Evolutionary conservation across 352 stramenopile genomes (phyloP).

Genomic region (Phytophthora boehmeriae): DNA sequence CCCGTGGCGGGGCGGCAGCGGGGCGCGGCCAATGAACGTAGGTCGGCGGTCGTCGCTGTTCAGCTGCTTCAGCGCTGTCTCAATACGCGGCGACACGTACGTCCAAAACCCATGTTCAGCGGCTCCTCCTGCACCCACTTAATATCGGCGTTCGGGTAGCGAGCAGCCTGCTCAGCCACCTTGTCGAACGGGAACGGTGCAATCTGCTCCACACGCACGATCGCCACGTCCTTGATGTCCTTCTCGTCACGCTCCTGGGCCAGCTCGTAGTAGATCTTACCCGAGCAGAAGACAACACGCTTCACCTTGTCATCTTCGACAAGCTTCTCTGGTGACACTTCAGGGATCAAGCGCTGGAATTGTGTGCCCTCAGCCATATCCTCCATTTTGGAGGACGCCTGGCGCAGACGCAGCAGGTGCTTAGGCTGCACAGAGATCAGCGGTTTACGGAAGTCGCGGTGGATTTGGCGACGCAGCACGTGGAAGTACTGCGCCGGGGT

Average conservation of each 20-base stretch:
- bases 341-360: constrained; percentile 75
- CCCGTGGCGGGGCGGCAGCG: constrained; percentile 96
- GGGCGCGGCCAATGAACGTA: constrained; percentile 94
- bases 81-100: constrained; percentile 92
- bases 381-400: constrained; percentile 73
- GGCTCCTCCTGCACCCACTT: constrained; percentile 98
- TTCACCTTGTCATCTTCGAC: constrained; percentile 64
- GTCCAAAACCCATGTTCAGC: constrained; percentile 99
- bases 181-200: constrained; percentile 98
- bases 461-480: constrained; percentile 87
- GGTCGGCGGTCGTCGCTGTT: constrained; percentile 91
- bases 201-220: constrained; percentile 81
- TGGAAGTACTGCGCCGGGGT: constrained; percentile 98
- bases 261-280: constrained; percentile 87
- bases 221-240: constrained; percentile 68
- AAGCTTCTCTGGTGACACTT: constrained; percentile 78
- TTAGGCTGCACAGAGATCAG: constrained; percentile 85
- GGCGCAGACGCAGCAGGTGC: constrained; percentile 82
- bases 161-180: constrained; percentile 85
- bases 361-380: constrained; percentile 63
- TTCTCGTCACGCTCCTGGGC: constrained; percentile 59
- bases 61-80: constrained; percentile 92
- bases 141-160: constrained; percentile 96
- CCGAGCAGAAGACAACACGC: constrained; percentile 65
- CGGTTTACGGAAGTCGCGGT: constrained; percentile 75